Evolutionary conservation across 2,329 filamentous ascomycete species (phyloP).

Genomic region (Elsinoe australis): DNA sequence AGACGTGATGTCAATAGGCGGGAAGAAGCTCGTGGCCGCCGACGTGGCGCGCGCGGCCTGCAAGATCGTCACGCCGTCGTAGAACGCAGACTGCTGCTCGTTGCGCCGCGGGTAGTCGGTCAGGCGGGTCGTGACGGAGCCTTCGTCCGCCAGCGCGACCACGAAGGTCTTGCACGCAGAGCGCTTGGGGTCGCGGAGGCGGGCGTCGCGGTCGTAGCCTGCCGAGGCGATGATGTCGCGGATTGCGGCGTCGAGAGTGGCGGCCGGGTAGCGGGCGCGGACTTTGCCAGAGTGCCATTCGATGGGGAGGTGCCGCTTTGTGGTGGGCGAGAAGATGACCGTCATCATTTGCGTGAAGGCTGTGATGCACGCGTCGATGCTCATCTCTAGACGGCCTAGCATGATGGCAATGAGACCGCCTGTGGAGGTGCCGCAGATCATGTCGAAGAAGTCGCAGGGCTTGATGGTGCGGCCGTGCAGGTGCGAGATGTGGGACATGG

Average conservation of each 20-base stretch:
- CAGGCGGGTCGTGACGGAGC: neutral
- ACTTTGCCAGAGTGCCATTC: neutral
- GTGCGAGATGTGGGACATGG: conserved; percentile 31
- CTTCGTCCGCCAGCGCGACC: neutral
- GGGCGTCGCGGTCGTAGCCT: neutral
- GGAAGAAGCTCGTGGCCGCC: conserved; percentile 29
- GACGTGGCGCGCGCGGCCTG: conserved; percentile 28
- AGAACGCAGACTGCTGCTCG: neutral
- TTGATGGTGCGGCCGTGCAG: conserved; percentile 24
- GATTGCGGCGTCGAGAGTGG: conserved; percentile 2
- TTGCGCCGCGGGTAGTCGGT: neutral
- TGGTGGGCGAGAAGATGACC: neutral
- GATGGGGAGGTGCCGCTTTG: neutral
- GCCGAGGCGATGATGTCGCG: neutral
- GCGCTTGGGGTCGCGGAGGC: neutral
- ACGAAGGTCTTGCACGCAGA: neutral
- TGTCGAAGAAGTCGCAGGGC: conserved; percentile 34
- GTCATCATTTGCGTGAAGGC: conserved; percentile 16
- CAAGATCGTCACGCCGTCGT: conserved; percentile 22
- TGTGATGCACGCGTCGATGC: conserved; percentile 19
- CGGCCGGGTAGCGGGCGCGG: neutral
- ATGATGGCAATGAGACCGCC: conserved; percentile 27
- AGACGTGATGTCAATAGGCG: conserved; percentile 18
- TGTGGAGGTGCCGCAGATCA: conserved; percentile 37
- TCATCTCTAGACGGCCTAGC: conserved; percentile 22